These are phyloP conservation scores for Phoma sp. DNA, from an alignment of 2,329 filamentous ascomycete species.

Conservation along the genomic window DNA sequence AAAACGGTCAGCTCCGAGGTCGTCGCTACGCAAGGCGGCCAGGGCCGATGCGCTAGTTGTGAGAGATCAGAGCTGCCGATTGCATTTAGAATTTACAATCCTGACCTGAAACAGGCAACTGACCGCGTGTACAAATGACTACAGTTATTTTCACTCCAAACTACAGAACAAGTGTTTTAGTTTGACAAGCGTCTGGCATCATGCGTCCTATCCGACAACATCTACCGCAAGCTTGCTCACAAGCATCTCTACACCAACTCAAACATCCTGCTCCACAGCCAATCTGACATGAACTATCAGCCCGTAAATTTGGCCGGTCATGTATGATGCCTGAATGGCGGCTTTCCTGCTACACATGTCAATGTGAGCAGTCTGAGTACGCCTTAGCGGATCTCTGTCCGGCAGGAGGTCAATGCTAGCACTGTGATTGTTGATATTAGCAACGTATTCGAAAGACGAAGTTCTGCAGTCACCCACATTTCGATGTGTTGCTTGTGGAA, in stretches of 20 bases:
- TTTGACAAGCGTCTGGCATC: background rate
- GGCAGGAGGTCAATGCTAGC: slow-evolving; percentile 24
- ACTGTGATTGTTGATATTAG: slow-evolving; percentile 18
- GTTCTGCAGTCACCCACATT: slow-evolving; percentile 21
- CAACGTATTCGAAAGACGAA: background rate
- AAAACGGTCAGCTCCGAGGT: slow-evolving; percentile 17
- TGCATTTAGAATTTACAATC: background rate
- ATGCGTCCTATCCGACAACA: background rate
- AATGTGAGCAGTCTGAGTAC: slow-evolving; percentile 31
- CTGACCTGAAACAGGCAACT: background rate
- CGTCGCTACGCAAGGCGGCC: slow-evolving; percentile 6
- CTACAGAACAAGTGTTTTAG: background rate
- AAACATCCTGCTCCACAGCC: background rate
- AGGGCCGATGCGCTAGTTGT: slow-evolving; percentile 12
- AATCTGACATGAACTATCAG: slow-evolving; percentile 7
- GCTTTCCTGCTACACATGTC: slow-evolving; percentile 25
- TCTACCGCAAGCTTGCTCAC: background rate
- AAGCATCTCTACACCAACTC: background rate
- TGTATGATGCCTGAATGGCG: slow-evolving; percentile 23
- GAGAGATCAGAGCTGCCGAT: background rate
- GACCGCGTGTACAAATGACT: background rate
- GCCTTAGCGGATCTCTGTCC: slow-evolving; percentile 23
- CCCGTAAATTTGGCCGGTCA: slow-evolving; percentile 26
- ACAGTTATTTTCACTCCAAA: background rate
- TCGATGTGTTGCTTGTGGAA: slow-evolving; percentile 23